Conservation (phyloP, 257 asterid species). For the Osmanthus fragrans region DNA sequence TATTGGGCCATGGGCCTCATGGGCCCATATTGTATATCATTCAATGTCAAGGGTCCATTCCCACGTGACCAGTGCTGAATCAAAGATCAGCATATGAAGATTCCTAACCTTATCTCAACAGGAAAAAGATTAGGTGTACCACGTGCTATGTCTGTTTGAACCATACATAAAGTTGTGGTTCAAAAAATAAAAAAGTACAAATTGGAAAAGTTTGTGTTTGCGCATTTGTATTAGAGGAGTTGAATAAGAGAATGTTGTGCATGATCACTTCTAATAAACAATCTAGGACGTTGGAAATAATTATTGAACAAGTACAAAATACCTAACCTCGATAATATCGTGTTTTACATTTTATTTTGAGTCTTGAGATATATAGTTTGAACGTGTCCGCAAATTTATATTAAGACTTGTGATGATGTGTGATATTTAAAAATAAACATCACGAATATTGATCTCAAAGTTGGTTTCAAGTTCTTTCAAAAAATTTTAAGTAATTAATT, state of each 20-base stretch:
- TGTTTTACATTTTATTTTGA: not conserved
- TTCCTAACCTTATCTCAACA: not conserved
- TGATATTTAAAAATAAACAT: too few relatives aligned
- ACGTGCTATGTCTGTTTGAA: not conserved
- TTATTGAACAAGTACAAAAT: not conserved
- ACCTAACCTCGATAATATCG: not conserved
- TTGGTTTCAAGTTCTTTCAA: not conserved
- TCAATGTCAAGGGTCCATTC: not conserved
- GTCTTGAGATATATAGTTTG: not conserved
- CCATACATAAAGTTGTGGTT: not conserved
- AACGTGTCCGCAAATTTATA: too few relatives aligned
- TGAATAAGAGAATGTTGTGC: not conserved
- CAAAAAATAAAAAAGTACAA: not conserved
- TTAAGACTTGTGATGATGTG: not conserved
- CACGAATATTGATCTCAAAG: not conserved
- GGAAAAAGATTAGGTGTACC: not conserved
- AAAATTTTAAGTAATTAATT: too few relatives aligned
- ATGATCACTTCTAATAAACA: not conserved
- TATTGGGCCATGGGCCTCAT: not conserved
- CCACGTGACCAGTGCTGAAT: not conserved
- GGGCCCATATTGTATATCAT: not conserved
- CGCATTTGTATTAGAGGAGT: not conserved
- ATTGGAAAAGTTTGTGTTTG: not conserved
- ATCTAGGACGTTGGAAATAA: not conserved
- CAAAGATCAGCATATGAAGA: not conserved